Evolutionary conservation across 2,329 filamentous ascomycete genomes (phyloP).

Genomic region (Kalaharituber pfeilii): DNA sequence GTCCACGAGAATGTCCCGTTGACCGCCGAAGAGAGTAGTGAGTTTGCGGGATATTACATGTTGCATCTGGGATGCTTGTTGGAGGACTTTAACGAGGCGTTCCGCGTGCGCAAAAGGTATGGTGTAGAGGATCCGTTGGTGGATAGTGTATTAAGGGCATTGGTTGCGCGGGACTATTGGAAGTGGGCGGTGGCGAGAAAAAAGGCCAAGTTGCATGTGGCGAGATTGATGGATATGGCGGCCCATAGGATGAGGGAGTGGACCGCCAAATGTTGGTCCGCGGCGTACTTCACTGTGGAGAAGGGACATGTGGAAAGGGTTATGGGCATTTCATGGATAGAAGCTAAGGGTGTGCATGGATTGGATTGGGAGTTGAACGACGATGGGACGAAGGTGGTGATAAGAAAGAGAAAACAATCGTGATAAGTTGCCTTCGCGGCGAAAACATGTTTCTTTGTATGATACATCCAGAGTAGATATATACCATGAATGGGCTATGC

Average conservation of each 20-base stretch:
- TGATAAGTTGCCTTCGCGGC: too few relatives aligned
- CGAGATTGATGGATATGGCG: slow-evolving; percentile 64
- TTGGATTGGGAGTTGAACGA: slow-evolving; percentile 72
- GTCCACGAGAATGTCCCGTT: slow-evolving; percentile 55
- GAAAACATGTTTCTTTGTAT: too few relatives aligned
- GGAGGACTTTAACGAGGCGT: slow-evolving; percentile 55
- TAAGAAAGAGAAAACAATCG: slow-evolving; percentile 41
- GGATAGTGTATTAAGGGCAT: slow-evolving; percentile 41
- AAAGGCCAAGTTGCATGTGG: slow-evolving; percentile 62
- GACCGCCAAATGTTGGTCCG: slow-evolving; percentile 71
- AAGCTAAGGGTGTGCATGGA: slow-evolving; percentile 47
- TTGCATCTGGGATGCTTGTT: slow-evolving; percentile 80
- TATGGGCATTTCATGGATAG: slow-evolving; percentile 53
- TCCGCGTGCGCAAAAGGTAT: slow-evolving; percentile 44
- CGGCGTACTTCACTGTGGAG: slow-evolving; percentile 61
- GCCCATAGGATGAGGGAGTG: slow-evolving; percentile 56
- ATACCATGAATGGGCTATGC: too few relatives aligned
- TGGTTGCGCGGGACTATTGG: slow-evolving; percentile 71
- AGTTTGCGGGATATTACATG: slow-evolving; percentile 64
- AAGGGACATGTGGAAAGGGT: slow-evolving; percentile 49
- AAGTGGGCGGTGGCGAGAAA: slow-evolving; percentile 54
- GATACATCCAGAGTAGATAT: too few relatives aligned
- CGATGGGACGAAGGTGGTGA: slow-evolving; percentile 47
- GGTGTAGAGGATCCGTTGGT: background rate
- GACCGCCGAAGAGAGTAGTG: slow-evolving; percentile 52